Conservation (phyloP, 1,284 basidiomycete species). For the Stygiomarasmius scandens region DNA sequence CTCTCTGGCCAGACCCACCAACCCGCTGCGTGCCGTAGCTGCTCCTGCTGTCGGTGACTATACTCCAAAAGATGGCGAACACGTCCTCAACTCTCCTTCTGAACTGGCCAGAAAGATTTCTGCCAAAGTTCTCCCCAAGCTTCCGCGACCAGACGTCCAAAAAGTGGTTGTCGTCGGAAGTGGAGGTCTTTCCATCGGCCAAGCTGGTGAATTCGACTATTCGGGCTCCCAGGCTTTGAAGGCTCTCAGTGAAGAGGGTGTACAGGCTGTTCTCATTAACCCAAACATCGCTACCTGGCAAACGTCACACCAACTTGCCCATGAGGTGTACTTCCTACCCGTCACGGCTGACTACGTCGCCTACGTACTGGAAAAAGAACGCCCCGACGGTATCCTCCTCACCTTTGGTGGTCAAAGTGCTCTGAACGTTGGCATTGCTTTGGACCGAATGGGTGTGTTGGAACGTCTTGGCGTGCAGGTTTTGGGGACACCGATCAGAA, state of each 20-base stretch:
- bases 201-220: constrained; percentile 99
- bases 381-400: constrained; percentile 95
- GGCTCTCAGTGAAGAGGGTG: constrained; percentile 93
- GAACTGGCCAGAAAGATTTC: constrained; percentile 91
- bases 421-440: constrained; percentile 95
- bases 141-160: constrained; percentile 87
- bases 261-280: constrained; percentile 95
- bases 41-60: constrained; percentile 81
- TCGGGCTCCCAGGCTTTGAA: constrained; percentile 99
- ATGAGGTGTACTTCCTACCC: constrained; percentile 97
- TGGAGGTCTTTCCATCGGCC: constrained; percentile 96
- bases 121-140: constrained; percentile 86
- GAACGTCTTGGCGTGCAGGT: constrained; percentile 95
- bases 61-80: constrained; percentile 69
- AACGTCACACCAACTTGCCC: constrained; percentile 95
- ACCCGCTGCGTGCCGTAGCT: constrained; percentile 65
- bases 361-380: constrained; percentile 97
- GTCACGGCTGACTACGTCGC: constrained; percentile 98
- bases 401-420: constrained; percentile 99
- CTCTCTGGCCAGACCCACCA: constrained; percentile 36
- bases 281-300: constrained; percentile 98
- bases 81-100: constrained; percentile 89
- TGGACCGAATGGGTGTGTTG: constrained; percentile 97
- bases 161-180: constrained; percentile 97
- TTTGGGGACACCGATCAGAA: constrained; percentile 93